Evolutionary conservation across 2,329 filamentous ascomycete species (phyloP).

Genomic region (Monosporascus sp.): DNA sequence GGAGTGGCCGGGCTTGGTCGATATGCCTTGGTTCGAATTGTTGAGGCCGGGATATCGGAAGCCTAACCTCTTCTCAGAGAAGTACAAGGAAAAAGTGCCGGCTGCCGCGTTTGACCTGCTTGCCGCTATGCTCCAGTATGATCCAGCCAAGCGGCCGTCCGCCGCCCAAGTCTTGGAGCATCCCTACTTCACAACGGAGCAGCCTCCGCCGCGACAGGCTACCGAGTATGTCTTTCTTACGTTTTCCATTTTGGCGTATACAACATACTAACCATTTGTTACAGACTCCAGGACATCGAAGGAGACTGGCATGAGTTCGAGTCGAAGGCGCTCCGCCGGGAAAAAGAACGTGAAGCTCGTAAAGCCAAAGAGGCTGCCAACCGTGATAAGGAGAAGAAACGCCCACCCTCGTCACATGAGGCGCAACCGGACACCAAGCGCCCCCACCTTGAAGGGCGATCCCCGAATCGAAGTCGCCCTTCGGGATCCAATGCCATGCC

Average conservation of each 20-base stretch:
- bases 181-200: conserved; percentile 80
- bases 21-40: conserved; percentile 96
- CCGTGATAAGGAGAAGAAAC: conserved; percentile 25
- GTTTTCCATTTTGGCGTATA: conserved; percentile 22
- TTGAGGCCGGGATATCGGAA: conserved; percentile 72
- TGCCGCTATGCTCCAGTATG: conserved; percentile 79
- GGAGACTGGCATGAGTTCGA: conserved; percentile 99
- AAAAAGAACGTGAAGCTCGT: conserved; percentile 62
- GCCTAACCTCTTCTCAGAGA: conserved; percentile 72
- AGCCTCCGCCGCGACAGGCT: conserved; percentile 71
- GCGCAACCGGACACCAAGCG: conserved; percentile 22
- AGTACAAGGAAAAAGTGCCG: conserved; percentile 72
- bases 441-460: conserved; percentile 21
- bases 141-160: conserved; percentile 76
- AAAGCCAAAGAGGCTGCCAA: conserved; percentile 36
- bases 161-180: conserved; percentile 82
- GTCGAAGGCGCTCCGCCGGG: conserved; percentile 87
- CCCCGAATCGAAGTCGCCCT: conserved; percentile 6
- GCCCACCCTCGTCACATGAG: conserved; percentile 16
- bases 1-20: conserved; percentile 85
- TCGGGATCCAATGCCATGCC: conserved; percentile 7
- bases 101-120: conserved; percentile 80
- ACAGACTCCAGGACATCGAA: conserved; percentile 69
- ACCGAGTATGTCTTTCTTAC: conserved; percentile 62
- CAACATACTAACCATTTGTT: conserved; percentile 10